Base-by-base conservation (phyloP, 768 basidiomycete genomes). In the Auricularia cornea region DNA sequence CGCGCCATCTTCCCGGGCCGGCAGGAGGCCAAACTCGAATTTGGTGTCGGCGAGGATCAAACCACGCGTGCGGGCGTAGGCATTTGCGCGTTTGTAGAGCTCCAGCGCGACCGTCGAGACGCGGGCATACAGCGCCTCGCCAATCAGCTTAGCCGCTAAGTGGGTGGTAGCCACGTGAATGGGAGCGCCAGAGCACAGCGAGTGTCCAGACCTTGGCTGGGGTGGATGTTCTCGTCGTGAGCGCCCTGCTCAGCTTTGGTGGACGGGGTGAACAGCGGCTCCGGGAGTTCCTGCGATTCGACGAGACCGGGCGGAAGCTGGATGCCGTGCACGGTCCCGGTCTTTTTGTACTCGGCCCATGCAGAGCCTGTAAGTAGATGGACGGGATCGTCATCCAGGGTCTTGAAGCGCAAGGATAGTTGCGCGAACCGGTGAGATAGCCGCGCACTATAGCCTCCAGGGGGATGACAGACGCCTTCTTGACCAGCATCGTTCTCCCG, bases 1-100 rank as follows among this genome's bases (percentile, higher is more conserved):
- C 5, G 68, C 68, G 69, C 38, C 54, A 33, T 68, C 60, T 8
- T 72, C 48, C 20, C 16, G 8, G 8, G 73, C 62, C 18, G 74
- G 79, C 59, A 94, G 70, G 52, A 98, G 83, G 4, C 97, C 97
- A 70, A 99, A 99, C 77, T 98, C 97, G 74, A 98, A 98, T 73
- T 99, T 99, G 44, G 95, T 98, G 74, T 99, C 96, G 28, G 94
- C 97, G 52, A 99, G 86, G 69, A 98, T 97, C 63, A 98, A 80
- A 20, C 93, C 95, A 3, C 85, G 82, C 5, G 82, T 79, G 30
- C 79, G 76, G 10, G 93, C 91, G 69, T 92, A 84, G 30, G 78
- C 82, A 0, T 92, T 85, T 2, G 94, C 95, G 44, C 84, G 80
- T 44, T 78, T 79, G 78, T 93, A 94, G 1, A 94, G 76, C 63